A percentile compares a stretch with the other conserved stretches of the same genome.
Evolutionary conservation across 2,329 filamentous ascomycete species (phyloP).

Genomic region (Aspergillus fructus): DNA sequence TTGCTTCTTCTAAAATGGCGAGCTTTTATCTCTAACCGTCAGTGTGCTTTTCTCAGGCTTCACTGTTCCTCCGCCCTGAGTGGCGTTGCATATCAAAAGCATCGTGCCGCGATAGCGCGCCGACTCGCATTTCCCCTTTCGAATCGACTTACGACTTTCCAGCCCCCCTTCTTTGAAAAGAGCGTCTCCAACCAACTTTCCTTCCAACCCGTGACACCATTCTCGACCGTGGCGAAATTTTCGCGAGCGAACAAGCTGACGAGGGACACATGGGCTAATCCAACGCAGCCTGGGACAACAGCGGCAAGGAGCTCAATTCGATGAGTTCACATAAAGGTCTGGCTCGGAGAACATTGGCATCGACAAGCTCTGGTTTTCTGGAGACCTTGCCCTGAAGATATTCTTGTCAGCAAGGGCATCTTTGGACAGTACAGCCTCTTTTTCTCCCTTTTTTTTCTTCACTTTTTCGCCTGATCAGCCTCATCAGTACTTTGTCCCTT

Average conservation of each 20-base stretch:
- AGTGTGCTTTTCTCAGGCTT: not conserved
- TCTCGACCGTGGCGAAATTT: not conserved
- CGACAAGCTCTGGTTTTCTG: not conserved
- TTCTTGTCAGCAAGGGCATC: not conserved
- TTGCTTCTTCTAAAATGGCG: not conserved
- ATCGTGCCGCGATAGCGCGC: not conserved
- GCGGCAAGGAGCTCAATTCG: not conserved
- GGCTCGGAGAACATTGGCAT: not conserved
- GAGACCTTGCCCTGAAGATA: not conserved
- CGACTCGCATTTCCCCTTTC: not conserved
- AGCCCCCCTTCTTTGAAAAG: not conserved
- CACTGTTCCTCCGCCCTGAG: not conserved
- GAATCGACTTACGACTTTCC: not conserved
- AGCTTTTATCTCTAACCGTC: not conserved
- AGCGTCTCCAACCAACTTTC: not conserved
- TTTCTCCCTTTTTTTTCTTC: not conserved
- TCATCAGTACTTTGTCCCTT: too few species aligned
- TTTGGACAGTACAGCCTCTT: not conserved
- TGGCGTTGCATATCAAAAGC: not conserved
- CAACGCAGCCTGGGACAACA: not conserved
- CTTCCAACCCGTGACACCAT: not conserved
- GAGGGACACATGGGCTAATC: not conserved
- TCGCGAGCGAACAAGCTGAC: not conserved
- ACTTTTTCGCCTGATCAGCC: not conserved
- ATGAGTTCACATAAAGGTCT: not conserved